Base-by-base conservation (phyloP, 371 early-diverging fungal genomes). In the Mortierella sp. region DNA sequence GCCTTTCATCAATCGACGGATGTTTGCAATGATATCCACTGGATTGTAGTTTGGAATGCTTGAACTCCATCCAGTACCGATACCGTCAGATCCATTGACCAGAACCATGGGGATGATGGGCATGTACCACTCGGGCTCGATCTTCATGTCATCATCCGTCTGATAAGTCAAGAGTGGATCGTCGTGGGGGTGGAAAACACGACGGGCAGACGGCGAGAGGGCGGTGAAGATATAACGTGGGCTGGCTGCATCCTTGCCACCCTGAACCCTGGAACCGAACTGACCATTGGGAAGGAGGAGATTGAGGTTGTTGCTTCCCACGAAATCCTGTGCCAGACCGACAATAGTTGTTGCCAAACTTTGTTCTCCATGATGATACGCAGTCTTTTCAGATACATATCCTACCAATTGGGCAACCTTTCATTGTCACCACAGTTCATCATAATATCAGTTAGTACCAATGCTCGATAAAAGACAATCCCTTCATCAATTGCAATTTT, bases 281-380 rank as follows among this genome's bases (percentile, higher is more conserved):
- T 97, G 95, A 76, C 99, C 99, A 46, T 87, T 79, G 13, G 99
- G 99, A 46, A 90, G 83, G 10, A 99, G 80, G 60, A 99, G 68
- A 53, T 95, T 93, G 71, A 99, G 86, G 80, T 99, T 99, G 83
- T 99, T 99, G 79, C 93, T 94, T 29, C 99, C 99, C 16, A 99
- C 96, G 84, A 92, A 99, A 78, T 97, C 92, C 76, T 99, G 99
- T 0, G 99, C 99, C 88, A 99, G 85, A 55, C 90, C 92, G 51
- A 99, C 91, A 53, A 99, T 98, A 0, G 99, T 98, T n/a, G 91
- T 67, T 7, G 84, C 78, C 72, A 99, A 83, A 81, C 93, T 92
- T 56, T 80, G 82, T 79, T 99, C 99, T 64, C 99, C 99, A 78
- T 99, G 99, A 82, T 99, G 99, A 79, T 99, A 99, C 12, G 96